These are phyloP conservation scores for Globisporangium echinulatum DNA, from an alignment of 352 stramenopile genomes.

Conservation along the genomic window DNA sequence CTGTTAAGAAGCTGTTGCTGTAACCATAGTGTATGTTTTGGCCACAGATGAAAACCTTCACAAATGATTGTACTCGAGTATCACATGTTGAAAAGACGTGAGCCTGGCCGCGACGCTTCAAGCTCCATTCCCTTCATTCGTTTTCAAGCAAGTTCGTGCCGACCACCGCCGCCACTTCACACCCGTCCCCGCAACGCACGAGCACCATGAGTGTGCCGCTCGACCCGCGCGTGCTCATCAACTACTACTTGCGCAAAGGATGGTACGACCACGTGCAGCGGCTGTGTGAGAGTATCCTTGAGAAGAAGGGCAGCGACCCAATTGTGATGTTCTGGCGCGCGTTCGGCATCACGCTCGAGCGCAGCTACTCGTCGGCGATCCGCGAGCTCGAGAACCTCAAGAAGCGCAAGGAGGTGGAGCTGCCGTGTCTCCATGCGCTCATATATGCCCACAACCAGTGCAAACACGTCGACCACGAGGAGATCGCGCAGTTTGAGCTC, in stretches of 20 bases:
- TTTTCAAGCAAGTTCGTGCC: background rate
- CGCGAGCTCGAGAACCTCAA: slow-evolving; percentile 81
- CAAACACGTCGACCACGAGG: slow-evolving; percentile 74
- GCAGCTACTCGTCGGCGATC: slow-evolving; percentile 75
- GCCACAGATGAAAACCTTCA: no score
- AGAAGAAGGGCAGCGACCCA: slow-evolving; percentile 77
- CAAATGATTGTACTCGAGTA: background rate
- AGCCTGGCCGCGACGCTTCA: no score
- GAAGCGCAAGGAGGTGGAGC: slow-evolving; percentile 68
- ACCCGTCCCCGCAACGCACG: background rate
- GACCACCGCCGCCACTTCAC: background rate
- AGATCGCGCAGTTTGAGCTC: slow-evolving; percentile 70
- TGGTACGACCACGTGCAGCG: slow-evolving; percentile 85
- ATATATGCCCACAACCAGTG: slow-evolving; percentile 72
- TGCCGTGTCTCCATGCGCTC: slow-evolving; percentile 72
- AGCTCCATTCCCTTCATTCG: background rate
- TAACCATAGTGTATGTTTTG: background rate
- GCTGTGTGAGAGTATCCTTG: slow-evolving; percentile 70
- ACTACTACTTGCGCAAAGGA: slow-evolving; percentile 86
- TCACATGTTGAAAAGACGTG: background rate
- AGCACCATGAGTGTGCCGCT: slow-evolving; percentile 15
- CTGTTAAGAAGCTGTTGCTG: background rate
- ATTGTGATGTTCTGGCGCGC: slow-evolving; percentile 84
- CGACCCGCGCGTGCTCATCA: slow-evolving; percentile 70
- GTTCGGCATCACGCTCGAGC: slow-evolving; percentile 74